Evolutionary conservation across 345 rosid genomes (phyloP), one percentile per base, ranked within the genome.

Genomic region (Melastoma malabathricum): DNA sequence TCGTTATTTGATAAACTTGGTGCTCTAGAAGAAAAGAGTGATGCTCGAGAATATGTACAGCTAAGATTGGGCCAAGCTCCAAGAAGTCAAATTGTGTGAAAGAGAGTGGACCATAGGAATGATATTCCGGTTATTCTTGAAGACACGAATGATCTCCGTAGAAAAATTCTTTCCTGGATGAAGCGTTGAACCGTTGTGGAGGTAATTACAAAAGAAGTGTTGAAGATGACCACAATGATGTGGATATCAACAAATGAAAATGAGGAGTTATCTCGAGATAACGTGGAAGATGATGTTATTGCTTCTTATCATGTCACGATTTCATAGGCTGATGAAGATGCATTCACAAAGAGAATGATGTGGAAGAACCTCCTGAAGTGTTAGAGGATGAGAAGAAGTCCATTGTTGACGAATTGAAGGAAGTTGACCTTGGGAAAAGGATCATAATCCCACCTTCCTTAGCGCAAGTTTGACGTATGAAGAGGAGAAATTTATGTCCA

Each of bases 371-470:
- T 48, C 39, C 47, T 2, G n/a, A 23, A 13, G 12, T 15, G 4
- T 9, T 58, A 3, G 48, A 58, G 17, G 54, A 15, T 38, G 8
- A 39, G 4, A 17, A 23, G 6, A 16, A 58, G 13, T 18, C 54
- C n/a, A 58, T 14, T 15, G 10, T 58, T 1, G 43, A 58, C 12
- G 48, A 49, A 12, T 14, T 58, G 1, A 58, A 50, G 12, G 49
- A 58, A 27, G 41, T 58, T 16, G 20, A 50, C 23, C 19, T 58
- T 0, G 48, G 48, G 3, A 48, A 5, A 41, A 47, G 13, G 14
- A 58, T 15, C 43, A 31, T 9, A 0, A 13, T 19, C 62, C 43
- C 1, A 49, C 39, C 0, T 50, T 58, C n/a, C 5, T 49, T 2
- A 38, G 39, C 10, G n/a, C 47, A 9, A 41, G 39, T 10, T 41